phyloP scores from a whole-genome alignment of 345 rosid genomes.

The Mallotus nudiflorus region DNA sequence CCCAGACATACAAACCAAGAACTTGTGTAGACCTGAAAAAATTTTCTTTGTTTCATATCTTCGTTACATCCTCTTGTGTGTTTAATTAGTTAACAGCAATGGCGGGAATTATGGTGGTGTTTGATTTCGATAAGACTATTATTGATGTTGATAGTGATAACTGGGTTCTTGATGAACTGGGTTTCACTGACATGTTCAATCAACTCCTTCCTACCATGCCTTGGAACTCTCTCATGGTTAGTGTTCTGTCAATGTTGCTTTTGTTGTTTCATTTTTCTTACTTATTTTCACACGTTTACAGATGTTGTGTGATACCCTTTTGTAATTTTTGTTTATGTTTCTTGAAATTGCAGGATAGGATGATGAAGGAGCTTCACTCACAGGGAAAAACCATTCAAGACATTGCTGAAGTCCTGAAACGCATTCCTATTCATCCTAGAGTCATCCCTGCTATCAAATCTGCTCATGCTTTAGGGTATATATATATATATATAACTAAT shows the following conservation, averaged over 20 bases:
- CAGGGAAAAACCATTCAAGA: constrained; percentile 61
- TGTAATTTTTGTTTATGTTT: not conserved
- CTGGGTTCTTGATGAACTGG: constrained; percentile 76
- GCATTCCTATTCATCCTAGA: constrained; percentile 62
- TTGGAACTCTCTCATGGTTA: constrained; percentile 87
- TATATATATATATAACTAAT: too few relatives aligned
- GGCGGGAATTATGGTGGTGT: constrained; percentile 59
- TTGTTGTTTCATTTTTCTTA: too few relatives aligned
- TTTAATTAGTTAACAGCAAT: not conserved
- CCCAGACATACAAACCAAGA: not conserved
- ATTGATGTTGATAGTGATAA: constrained; percentile 87
- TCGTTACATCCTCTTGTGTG: not conserved
- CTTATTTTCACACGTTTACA: too few relatives aligned
- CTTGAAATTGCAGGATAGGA: constrained; percentile 51
- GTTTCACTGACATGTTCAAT: constrained; percentile 69
- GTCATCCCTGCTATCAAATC: constrained; percentile 68
- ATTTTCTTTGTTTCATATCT: too few relatives aligned
- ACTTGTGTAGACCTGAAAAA: not conserved
- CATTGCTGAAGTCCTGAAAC: constrained; percentile 53
- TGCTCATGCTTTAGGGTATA: constrained; percentile 73
- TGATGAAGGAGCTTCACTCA: constrained; percentile 74
- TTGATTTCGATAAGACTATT: constrained; percentile 88
- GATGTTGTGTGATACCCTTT: too few relatives aligned
- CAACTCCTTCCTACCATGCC: constrained; percentile 89
- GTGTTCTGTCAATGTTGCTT: not conserved